A percentile compares a stretch with the other conserved stretches of the same genome.
phyloP scores from a whole-genome alignment of 345 rosid species.

The Heritiera littoralis region DNA sequence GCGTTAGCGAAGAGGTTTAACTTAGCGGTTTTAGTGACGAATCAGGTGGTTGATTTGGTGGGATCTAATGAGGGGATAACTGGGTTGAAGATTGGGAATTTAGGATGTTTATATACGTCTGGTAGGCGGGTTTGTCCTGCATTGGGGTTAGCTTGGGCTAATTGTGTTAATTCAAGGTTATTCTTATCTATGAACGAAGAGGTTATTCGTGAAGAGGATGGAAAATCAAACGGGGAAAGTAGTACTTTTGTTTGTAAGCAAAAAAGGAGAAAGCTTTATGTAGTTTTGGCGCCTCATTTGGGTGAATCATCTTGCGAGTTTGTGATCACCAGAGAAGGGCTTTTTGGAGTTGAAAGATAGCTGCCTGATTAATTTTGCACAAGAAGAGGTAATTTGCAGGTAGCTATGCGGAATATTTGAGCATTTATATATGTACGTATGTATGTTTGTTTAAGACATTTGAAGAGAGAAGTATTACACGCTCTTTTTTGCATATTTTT shows the following conservation, averaged over 20 bases:
- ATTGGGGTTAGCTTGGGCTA: conserved; percentile 78
- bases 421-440: background rate
- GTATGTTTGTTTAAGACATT: too few species aligned
- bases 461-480: too few species aligned
- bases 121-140: conserved; percentile 80
- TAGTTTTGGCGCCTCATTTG: conserved; percentile 79
- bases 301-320: conserved; percentile 61
- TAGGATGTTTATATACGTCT: conserved; percentile 56
- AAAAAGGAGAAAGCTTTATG: conserved; percentile 52
- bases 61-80: conserved; percentile 55
- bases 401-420: background rate
- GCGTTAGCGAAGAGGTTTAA: conserved; percentile 59
- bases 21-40: conserved; percentile 74
- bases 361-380: background rate
- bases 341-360: conserved; percentile 43
- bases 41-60: conserved; percentile 83
- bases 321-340: conserved; percentile 59
- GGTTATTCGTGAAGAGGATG: conserved; percentile 25
- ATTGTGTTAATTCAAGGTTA: conserved; percentile 82
- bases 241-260: conserved; percentile 24
- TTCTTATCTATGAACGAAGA: conserved; percentile 61
- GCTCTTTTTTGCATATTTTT: too few species aligned
- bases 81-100: conserved; percentile 69
- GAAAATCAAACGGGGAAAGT: conserved; percentile 21
- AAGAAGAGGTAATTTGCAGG: conserved; percentile 11